Evolutionary conservation across 495 filamentous ascomycete genomes (phyloP).

Genomic region (Penicillium egyptiacum): DNA sequence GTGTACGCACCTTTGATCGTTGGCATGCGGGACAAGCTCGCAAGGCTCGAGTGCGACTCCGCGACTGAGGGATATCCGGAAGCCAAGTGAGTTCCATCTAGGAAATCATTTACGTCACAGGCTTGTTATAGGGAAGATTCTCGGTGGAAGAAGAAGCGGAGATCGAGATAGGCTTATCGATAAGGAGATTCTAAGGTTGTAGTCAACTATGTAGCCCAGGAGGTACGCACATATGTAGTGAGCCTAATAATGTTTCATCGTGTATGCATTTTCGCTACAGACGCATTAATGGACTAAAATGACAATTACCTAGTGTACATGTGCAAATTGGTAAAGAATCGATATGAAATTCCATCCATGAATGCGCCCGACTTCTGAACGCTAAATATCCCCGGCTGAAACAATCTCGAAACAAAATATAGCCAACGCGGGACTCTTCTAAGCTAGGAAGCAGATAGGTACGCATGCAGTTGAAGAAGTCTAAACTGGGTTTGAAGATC

Average conservation of each 20-base stretch:
- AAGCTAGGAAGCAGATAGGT: not conserved
- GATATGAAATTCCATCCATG: not conserved
- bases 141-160: not conserved
- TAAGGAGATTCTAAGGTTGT: constrained; percentile 3
- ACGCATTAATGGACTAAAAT: too few species aligned
- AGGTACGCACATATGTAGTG: not conserved
- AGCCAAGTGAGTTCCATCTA: constrained; percentile 45
- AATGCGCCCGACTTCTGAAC: not conserved
- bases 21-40: constrained; percentile 40
- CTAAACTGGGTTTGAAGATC: constrained; percentile 1
- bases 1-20: constrained; percentile 34
- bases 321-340: not conserved
- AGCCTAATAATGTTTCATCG: too few species aligned
- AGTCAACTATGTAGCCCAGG: not conserved
- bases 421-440: not conserved
- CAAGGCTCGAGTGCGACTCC: constrained; percentile 35
- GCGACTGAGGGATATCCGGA: constrained; percentile 37
- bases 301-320: not conserved
- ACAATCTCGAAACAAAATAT: not conserved
- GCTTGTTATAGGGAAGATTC: not conserved
- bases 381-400: not conserved
- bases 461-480: not conserved
- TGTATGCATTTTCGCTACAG: not conserved
- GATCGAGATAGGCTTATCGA: constrained; percentile 19
- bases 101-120: not conserved